Evolutionary conservation across 108 stramenopile genomes (phyloP), one percentile per base, ranked within the genome.

Genomic region (Discostella stelligeroides): DNA sequence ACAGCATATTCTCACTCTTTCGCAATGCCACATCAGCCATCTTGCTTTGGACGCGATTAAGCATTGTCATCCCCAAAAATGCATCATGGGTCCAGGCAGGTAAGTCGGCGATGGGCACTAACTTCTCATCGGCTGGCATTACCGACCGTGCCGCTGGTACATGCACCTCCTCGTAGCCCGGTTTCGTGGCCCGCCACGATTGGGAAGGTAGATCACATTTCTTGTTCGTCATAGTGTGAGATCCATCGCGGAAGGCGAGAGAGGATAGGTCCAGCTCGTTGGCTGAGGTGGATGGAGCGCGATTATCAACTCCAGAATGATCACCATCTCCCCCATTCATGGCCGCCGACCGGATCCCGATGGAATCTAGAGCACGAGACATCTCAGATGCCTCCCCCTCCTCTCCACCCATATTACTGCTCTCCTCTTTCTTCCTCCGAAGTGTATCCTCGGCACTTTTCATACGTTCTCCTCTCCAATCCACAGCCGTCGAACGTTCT

Each of bases 131-230:
- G 10, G 69, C 76, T 1, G 88, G 85, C 21, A 94, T 78, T 34
- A 91, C 67, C 66, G 92, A 88, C 54, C 89, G 55, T 1, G 94
- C 81, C 8, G 99, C 98, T 10, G 99, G 99, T 57, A 99, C 98
- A 73, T 99, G 99, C 1, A 99, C 97, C 88, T 99, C 99, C 81
- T 98, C 97, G 80, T 98, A 99, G 8, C 98, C 99, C 45, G 92
- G 89, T 81, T 96, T 96, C 85, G 89, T 88, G 23, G 89, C 94
- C 37, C 95, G 79, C 98, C 97, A 98, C 7, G 93, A 90, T 59
- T 86, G 84, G 45, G 94, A 92, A 21, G 97, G 98, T 23, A 99
- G 77, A 45, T 83, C 85, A 60, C 96, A 96, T 20, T 89, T 81
- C 66, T 95, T 95, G 75, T 98, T 98, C 69, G 89, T 93, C 96